A percentile compares a stretch with the other conserved stretches of the same genome.
Evolutionary conservation across 2,329 filamentous ascomycete genomes (phyloP).

Genomic region (Fusarium praegraminearum): DNA sequence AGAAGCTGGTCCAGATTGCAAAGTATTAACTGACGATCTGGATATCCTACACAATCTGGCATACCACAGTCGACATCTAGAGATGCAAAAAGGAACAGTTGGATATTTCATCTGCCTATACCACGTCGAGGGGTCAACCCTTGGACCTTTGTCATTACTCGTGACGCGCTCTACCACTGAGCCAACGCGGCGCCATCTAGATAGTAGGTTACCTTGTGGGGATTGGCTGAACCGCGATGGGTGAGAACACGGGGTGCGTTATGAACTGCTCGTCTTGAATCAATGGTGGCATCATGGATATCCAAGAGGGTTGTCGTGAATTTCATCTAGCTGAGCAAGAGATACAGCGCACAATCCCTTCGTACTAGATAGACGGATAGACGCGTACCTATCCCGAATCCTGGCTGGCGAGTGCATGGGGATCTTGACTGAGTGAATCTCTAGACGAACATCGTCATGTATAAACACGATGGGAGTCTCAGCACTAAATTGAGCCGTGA

Average conservation of each 20-base stretch:
- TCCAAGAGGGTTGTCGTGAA: background rate
- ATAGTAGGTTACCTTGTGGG: background rate
- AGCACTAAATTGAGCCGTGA: conserved; percentile 39
- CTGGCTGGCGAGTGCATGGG: conserved; percentile 9
- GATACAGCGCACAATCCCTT: conserved; percentile 17
- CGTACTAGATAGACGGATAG: conserved; percentile 3
- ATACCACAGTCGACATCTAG: too few relatives aligned
- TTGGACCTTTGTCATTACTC: conserved; percentile 10
- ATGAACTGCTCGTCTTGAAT: fast-evolving
- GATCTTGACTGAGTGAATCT: conserved; percentile 33
- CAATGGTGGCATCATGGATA: background rate
- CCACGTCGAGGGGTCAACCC: background rate
- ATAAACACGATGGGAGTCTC: conserved; percentile 37
- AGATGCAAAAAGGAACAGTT: background rate
- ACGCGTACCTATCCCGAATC: conserved; percentile 32
- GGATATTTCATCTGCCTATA: background rate
- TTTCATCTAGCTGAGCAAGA: background rate
- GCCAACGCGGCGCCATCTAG: background rate
- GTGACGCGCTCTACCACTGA: conserved; percentile 10
- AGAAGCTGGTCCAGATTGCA: too few relatives aligned
- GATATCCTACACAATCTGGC: background rate
- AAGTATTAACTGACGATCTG: too few relatives aligned
- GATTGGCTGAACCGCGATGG: background rate
- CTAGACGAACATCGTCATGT: conserved; percentile 21
- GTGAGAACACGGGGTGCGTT: background rate